phyloP scores from a whole-genome alignment of 768 basidiomycete species.

The Lyophyllum shimeji region DNA sequence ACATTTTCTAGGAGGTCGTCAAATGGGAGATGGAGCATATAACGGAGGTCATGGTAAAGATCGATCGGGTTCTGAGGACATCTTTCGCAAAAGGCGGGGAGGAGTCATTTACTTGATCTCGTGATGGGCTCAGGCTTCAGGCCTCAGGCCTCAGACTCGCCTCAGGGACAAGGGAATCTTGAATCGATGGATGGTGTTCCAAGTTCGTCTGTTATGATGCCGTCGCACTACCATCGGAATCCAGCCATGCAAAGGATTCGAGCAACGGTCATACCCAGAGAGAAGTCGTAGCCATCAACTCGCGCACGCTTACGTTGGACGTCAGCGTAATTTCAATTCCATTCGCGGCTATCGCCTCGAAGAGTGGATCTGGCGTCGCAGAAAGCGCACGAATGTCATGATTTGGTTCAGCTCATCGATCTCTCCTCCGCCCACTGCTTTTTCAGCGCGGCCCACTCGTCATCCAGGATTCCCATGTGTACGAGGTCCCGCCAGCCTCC shows the following conservation, averaged over 20 bases:
- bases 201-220: too few species aligned
- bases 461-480: slow-evolving; percentile 23
- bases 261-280: too few species aligned
- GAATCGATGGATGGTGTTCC: too few species aligned
- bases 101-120: background rate
- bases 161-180: too few species aligned
- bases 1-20: slow-evolving; percentile 6
- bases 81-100: too few species aligned
- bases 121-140: background rate
- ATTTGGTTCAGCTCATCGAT: background rate
- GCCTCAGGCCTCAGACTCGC: too few species aligned
- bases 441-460: slow-evolving; percentile 17
- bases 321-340: too few species aligned
- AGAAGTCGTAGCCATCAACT: too few species aligned
- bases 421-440: background rate
- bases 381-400: background rate
- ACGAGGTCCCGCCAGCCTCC: slow-evolving; percentile 20
- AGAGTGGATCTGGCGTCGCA: background rate
- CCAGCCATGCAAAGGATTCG: too few species aligned
- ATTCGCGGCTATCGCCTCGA: background rate
- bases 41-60: background rate
- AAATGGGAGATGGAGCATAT: background rate
- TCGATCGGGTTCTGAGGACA: too few species aligned
- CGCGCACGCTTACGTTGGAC: too few species aligned
- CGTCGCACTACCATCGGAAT: too few species aligned